Evolutionary conservation across 2,329 filamentous ascomycete genomes (phyloP).

Genomic region (Paecilomyces sp.): DNA sequence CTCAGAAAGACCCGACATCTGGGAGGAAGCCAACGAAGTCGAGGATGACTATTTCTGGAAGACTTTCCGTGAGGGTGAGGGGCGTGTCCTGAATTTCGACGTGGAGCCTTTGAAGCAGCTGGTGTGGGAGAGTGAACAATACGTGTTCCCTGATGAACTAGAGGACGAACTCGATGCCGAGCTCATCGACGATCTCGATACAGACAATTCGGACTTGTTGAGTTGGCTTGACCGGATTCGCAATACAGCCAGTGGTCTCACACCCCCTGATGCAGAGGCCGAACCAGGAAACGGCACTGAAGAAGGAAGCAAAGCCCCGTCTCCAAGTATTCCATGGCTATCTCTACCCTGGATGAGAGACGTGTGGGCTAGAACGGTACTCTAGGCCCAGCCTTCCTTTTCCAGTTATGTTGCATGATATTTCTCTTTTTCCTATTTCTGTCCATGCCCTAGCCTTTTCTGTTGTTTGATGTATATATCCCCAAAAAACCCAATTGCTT

Average conservation of each 20-base stretch:
- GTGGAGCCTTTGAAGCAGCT: neutral
- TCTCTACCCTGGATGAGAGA: neutral
- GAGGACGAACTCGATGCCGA: neutral
- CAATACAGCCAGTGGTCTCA: neutral
- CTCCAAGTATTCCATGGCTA: neutral
- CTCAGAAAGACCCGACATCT: slow-evolving; percentile 7
- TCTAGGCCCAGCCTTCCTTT: neutral
- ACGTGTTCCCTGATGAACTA: neutral
- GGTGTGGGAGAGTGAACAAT: neutral
- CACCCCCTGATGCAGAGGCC: neutral
- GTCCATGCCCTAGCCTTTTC: neutral
- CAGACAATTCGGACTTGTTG: neutral
- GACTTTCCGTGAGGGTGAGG: neutral
- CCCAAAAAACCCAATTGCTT: too few species aligned
- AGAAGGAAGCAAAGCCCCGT: neutral
- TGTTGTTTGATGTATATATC: too few species aligned
- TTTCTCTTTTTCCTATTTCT: neutral
- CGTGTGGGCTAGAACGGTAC: neutral
- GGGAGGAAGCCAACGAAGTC: slow-evolving; percentile 12
- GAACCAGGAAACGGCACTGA: neutral
- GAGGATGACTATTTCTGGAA: slow-evolving; percentile 20
- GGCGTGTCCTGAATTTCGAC: neutral
- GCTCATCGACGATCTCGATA: neutral
- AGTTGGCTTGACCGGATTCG: neutral
- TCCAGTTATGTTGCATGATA: neutral